These are phyloP conservation scores for Gaultheria prostrata DNA, from an alignment of 148 eudicot genomes.

Conservation along the genomic window DNA sequence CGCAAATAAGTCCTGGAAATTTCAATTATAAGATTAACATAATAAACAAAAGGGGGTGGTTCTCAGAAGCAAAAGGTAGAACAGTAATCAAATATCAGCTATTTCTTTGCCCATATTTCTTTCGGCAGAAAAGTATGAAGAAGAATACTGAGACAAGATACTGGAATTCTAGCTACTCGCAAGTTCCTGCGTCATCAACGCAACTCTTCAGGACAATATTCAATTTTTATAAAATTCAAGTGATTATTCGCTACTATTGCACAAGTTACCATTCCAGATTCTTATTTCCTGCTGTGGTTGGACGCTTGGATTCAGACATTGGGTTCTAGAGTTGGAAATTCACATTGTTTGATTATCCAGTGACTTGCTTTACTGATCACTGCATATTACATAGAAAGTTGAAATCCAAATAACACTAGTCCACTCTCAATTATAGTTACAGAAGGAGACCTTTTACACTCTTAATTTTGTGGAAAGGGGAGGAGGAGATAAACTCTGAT, in stretches of 20 bases:
- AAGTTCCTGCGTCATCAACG: neutral
- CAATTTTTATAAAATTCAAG: neutral
- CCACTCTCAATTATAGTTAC: neutral
- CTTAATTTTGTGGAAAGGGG: neutral
- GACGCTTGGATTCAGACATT: neutral
- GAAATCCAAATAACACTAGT: neutral
- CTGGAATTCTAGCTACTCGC: neutral
- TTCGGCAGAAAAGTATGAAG: neutral
- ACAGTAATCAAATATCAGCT: conserved; percentile 2
- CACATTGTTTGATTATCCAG: neutral
- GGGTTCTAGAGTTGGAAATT: conserved; percentile 6
- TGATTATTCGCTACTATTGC: neutral
- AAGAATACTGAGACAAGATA: neutral
- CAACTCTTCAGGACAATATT: neutral
- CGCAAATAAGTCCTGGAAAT: conserved; percentile 77
- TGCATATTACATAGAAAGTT: neutral
- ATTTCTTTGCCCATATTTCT: neutral
- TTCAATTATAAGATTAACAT: conserved; percentile 14
- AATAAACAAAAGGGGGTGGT: neutral
- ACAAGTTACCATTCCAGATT: neutral
- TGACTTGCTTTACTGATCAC: neutral
- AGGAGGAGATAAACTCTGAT: neutral
- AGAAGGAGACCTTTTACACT: too few species aligned
- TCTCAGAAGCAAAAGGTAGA: neutral
- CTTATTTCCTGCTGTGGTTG: conserved; percentile 1